Conservation (phyloP, 139 green algal genomes). For the Picochlorum costavermella region DNA sequence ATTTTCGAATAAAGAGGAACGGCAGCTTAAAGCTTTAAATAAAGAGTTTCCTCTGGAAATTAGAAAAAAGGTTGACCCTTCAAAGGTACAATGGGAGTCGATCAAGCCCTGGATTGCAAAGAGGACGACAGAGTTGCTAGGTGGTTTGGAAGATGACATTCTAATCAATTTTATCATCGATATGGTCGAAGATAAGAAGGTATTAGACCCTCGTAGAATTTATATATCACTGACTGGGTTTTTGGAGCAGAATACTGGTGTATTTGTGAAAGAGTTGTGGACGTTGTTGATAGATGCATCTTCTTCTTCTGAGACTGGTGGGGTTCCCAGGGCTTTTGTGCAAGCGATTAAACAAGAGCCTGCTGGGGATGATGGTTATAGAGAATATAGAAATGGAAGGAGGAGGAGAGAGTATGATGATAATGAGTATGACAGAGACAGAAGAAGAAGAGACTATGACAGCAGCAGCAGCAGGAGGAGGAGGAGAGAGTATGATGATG, state of each 20-base stretch:
- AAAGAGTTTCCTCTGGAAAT: conserved; percentile 78
- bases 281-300: conserved; percentile 61
- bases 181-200: conserved; percentile 66
- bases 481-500: conserved; percentile 5
- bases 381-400: neutral
- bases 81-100: conserved; percentile 75
- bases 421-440: conserved; percentile 1
- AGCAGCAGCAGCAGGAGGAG: neutral
- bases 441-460: neutral
- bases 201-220: conserved; percentile 59
- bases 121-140: conserved; percentile 86
- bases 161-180: conserved; percentile 87
- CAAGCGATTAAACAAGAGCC: conserved; percentile 66
- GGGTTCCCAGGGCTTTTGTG: conserved; percentile 76
- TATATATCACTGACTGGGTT: conserved; percentile 80
- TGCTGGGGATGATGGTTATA: neutral
- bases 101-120: conserved; percentile 91
- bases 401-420: conserved; percentile 7
- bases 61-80: conserved; percentile 63
- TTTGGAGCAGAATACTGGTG: conserved; percentile 80
- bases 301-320: conserved; percentile 45
- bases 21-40: conserved; percentile 43
- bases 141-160: conserved; percentile 89
- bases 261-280: conserved; percentile 93
- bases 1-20: conserved; percentile 69